Evolutionary conservation across 805 yeast species (phyloP).

Genomic region (Candida caryicola): DNA sequence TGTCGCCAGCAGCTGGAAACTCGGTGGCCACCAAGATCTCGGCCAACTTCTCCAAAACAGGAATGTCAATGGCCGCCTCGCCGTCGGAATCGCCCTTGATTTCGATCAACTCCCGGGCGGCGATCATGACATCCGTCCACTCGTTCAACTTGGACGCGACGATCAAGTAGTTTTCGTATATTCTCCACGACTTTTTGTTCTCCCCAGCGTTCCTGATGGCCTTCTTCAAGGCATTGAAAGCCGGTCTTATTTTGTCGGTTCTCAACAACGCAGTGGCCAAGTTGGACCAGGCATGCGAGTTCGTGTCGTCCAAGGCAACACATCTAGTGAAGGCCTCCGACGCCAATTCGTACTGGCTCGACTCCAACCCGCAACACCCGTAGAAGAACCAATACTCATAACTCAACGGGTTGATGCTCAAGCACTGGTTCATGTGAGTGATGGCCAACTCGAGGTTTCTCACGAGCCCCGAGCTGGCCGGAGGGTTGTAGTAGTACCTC

Average conservation of each 20-base stretch:
- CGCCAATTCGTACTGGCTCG: conserved; percentile 67
- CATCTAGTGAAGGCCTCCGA: conserved; percentile 92
- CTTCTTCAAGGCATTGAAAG: conserved; percentile 78
- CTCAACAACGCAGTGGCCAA: conserved; percentile 75
- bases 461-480: conserved; percentile 47
- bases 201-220: conserved; percentile 71
- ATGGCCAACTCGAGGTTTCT: conserved; percentile 56
- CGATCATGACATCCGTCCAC: conserved; percentile 85
- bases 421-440: conserved; percentile 68
- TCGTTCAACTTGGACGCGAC: conserved; percentile 81
- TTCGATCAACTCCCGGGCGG: conserved; percentile 61
- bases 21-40: conserved; percentile 57
- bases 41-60: conserved; percentile 70
- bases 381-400: conserved; percentile 88
- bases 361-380: conserved; percentile 85
- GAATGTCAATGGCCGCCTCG: conserved; percentile 68
- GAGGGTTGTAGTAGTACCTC: conserved; percentile 66
- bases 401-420: conserved; percentile 68
- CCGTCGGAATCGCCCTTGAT: conserved; percentile 54
- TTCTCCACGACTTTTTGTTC: conserved; percentile 74
- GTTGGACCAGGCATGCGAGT: conserved; percentile 87
- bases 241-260: conserved; percentile 65
- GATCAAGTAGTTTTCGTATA: conserved; percentile 82
- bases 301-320: conserved; percentile 78
- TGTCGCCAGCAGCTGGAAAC: conserved; percentile 40